A percentile compares a stretch with the other conserved stretches of the same genome.
Evolutionary conservation across 441 rosid genomes (phyloP).

Genomic region (Populus hybrid): DNA sequence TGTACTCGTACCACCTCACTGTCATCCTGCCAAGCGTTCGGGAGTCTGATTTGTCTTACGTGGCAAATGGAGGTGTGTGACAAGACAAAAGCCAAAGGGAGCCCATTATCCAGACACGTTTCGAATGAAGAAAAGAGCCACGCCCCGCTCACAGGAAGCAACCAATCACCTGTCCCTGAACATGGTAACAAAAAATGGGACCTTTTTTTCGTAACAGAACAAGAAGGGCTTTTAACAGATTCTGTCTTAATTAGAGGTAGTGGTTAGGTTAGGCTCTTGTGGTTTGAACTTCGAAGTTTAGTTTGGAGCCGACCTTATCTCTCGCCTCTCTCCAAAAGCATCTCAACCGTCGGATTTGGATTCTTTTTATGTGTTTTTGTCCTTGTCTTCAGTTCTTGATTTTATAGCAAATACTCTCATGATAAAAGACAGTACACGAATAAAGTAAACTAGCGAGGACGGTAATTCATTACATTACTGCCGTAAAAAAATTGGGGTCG

Average conservation of each 20-base stretch:
- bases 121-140: slow-evolving; percentile 38
- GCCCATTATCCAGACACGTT: slow-evolving; percentile 30
- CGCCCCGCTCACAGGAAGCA: slow-evolving; percentile 45
- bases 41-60: slow-evolving; percentile 13
- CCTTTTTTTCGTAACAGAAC: slow-evolving; percentile 17
- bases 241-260: slow-evolving; percentile 27
- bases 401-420: neutral
- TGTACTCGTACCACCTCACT: neutral
- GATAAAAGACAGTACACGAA: no score
- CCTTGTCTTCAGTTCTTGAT: neutral
- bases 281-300: no score
- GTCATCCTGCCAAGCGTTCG: neutral
- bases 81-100: neutral
- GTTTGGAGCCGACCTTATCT: neutral
- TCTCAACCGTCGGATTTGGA: neutral
- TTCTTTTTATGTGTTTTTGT: neutral
- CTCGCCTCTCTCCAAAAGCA: neutral
- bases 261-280: neutral
- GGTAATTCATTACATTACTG: no score
- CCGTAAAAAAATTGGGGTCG: neutral
- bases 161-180: slow-evolving; percentile 41
- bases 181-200: slow-evolving; percentile 42
- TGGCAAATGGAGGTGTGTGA: slow-evolving; percentile 9
- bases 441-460: neutral
- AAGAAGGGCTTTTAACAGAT: slow-evolving; percentile 30